phyloP scores from a whole-genome alignment of 2,329 filamentous ascomycete genomes.

The Colletotrichum filicis region DNA sequence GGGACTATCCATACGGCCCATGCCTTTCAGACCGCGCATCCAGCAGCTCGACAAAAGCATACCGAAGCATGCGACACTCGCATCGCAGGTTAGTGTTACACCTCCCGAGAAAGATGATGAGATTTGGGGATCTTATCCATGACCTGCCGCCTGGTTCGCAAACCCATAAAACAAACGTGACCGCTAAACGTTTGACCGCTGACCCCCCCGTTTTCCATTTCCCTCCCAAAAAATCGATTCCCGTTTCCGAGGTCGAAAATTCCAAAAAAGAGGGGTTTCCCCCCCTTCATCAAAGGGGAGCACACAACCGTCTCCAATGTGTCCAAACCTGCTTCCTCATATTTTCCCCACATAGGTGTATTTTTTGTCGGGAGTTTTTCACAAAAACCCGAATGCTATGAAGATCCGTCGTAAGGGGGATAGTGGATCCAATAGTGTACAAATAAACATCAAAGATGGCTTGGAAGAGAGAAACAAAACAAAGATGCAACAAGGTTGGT shows the following conservation, averaged over 20 bases:
- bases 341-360: conserved; percentile 23
- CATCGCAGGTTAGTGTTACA: conserved; percentile 32
- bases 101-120: conserved; percentile 24
- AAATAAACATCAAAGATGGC: conserved; percentile 36
- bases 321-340: conserved; percentile 30
- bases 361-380: conserved; percentile 27
- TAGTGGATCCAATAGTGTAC: conserved; percentile 35
- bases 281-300: not conserved
- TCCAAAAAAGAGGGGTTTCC: conserved; percentile 7
- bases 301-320: not conserved
- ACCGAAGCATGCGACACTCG: conserved; percentile 16
- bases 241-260: conserved; percentile 22
- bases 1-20: conserved; percentile 25
- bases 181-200: conserved; percentile 34
- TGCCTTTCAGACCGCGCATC: not conserved
- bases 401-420: conserved; percentile 4
- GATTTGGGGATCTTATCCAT: not conserved
- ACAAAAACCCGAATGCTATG: conserved; percentile 31
- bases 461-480: conserved; percentile 1
- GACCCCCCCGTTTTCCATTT: conserved; percentile 9
- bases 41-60: conserved; percentile 6
- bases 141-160: not conserved
- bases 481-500: conserved; percentile 30
- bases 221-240: not conserved
- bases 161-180: conserved; percentile 35